Conservation (phyloP, 2,329 filamentous ascomycete genomes). For the Waltergamsia citrina region DNA sequence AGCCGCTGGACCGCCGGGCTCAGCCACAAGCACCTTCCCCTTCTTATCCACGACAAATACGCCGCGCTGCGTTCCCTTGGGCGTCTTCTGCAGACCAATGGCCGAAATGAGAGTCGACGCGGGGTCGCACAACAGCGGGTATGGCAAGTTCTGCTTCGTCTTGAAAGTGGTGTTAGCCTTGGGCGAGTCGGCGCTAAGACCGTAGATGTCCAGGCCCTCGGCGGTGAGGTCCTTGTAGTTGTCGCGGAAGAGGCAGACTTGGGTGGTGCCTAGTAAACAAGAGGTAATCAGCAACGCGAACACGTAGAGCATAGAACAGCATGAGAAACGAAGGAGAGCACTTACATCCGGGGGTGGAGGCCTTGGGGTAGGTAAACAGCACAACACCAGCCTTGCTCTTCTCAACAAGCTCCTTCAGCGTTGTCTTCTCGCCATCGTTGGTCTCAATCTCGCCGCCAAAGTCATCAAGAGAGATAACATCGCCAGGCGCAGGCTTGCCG, state of each 20-base stretch:
- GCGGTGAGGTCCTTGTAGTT: constrained; percentile 65
- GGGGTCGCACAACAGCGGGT: constrained; percentile 80
- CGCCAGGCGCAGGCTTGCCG: constrained; percentile 40
- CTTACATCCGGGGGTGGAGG: constrained; percentile 91
- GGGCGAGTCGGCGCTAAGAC: constrained; percentile 77
- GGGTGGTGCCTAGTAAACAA: constrained; percentile 64
- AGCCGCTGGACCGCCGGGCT: constrained; percentile 66
- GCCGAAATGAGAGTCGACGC: constrained; percentile 65
- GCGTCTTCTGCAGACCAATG: constrained; percentile 81
- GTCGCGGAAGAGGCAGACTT: constrained; percentile 91
- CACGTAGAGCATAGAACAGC: not conserved
- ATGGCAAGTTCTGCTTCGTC: constrained; percentile 82
- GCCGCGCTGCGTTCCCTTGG: constrained; percentile 72
- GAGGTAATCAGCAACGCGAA: not conserved
- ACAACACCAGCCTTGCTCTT: constrained; percentile 80
- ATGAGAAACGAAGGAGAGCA: constrained; percentile 5
- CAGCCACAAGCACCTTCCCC: constrained; percentile 68
- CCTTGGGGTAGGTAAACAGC: constrained; percentile 91
- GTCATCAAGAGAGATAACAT: constrained; percentile 43
- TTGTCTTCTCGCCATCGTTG: constrained; percentile 73
- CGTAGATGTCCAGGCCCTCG: constrained; percentile 78
- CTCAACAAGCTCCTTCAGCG: constrained; percentile 70
- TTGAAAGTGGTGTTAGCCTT: constrained; percentile 92
- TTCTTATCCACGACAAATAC: constrained; percentile 80
- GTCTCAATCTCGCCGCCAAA: constrained; percentile 71